Evolutionary conservation across 345 rosid species (phyloP), one percentile per base, ranked within the genome.

Genomic region (Lenwebbia sp.): DNA sequence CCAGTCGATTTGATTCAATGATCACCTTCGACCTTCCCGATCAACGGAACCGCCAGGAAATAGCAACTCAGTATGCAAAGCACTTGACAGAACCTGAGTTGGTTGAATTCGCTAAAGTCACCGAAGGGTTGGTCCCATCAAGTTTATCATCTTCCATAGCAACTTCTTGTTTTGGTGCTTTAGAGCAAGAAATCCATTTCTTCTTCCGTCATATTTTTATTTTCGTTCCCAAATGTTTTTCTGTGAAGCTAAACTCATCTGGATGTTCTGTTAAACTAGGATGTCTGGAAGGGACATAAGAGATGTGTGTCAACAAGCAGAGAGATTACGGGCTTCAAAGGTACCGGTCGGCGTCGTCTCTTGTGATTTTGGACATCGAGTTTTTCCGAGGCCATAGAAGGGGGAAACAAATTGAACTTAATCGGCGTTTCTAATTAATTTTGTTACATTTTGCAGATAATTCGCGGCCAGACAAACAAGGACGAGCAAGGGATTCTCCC

Each of bases 281-380:
- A 94, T 97, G 98, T 96, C 99, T 41, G 98, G 98, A 83, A 93
- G 99, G 89, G 99, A 95, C 89, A 95, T 95, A 4, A 87, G 95
- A 87, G 98, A 96, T 86, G 93, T 91, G 65, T 96, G 99, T 87
- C 98, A 96, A 91, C 98, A 94, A 89, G 98, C 99, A 53, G 99
- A 97, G 92, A 90, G 99, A 26, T 87, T 92, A 41, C 94, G 99
- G 99, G 99, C 99, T 76, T 96, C 99, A 33, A 96, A 95, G 98
- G 99, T 93, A 87, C 57, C 6, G 30, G 8, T 40, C 10, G 25
- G 19, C 30, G 6, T 51, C 15, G 41, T 15, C 40, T 44, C 8
- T 44, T 7, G 30, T 86, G 52, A 51, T 62, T 21, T 1, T 30
- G 52, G 21, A 5, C 57, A 1, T 76, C 5, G 1, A 30, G 37